Evolutionary conservation across 2,329 filamentous ascomycete genomes (phyloP).

Genomic region (Fusarium avenaceum): DNA sequence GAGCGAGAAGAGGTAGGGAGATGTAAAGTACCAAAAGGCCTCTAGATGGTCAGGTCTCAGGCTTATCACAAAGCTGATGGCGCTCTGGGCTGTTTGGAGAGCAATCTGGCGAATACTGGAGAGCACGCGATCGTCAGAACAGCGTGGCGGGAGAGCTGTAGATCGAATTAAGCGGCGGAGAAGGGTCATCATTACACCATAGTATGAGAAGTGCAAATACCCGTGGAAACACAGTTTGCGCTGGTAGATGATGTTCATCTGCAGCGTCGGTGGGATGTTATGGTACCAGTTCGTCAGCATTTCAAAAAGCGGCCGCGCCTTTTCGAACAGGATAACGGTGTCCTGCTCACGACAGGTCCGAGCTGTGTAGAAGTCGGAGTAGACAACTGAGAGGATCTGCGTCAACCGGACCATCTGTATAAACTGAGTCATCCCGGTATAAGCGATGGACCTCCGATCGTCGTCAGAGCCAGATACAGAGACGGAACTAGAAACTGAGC

Average conservation of each 20-base stretch:
- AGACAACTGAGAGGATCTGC: slow-evolving; percentile 61
- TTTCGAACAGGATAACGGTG: slow-evolving; percentile 57
- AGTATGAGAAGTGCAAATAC: slow-evolving; percentile 62
- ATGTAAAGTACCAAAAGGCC: slow-evolving; percentile 58
- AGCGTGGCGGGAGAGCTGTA: slow-evolving; percentile 50
- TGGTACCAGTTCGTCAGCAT: slow-evolving; percentile 63
- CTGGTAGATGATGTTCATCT: slow-evolving; percentile 59
- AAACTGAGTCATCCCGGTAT: slow-evolving; percentile 59
- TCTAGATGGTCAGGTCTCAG: slow-evolving; percentile 56
- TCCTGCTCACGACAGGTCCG: slow-evolving; percentile 50
- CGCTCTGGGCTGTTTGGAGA: slow-evolving; percentile 51
- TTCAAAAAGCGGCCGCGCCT: slow-evolving; percentile 63
- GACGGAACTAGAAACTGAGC: slow-evolving; percentile 30
- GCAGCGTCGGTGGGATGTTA: slow-evolving; percentile 59
- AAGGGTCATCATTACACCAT: slow-evolving; percentile 61
- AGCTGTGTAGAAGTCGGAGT: slow-evolving; percentile 60
- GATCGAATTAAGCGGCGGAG: slow-evolving; percentile 60
- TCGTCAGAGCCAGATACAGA: slow-evolving; percentile 43
- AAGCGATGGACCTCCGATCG: slow-evolving; percentile 51
- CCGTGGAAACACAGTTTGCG: slow-evolving; percentile 58
- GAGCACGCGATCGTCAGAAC: slow-evolving; percentile 49
- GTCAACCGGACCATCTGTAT: slow-evolving; percentile 63
- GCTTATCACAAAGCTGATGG: slow-evolving; percentile 53
- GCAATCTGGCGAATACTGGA: slow-evolving; percentile 51
- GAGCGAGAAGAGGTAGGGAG: slow-evolving; percentile 57